Conservation (phyloP, 805 yeast genomes). For the Starmerella powellii region DNA sequence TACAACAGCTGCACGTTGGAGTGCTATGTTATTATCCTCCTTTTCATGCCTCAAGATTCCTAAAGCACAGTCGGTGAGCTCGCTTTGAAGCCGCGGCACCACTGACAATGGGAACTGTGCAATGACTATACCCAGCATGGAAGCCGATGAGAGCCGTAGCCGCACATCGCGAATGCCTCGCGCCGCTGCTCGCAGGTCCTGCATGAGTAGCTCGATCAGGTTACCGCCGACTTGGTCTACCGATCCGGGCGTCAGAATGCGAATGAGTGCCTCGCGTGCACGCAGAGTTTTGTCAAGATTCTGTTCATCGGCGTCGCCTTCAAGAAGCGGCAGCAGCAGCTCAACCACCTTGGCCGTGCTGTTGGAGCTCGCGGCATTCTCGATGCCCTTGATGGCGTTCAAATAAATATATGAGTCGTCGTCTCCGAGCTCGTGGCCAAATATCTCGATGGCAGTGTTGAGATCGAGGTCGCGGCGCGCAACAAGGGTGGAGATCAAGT, state of each 20-base stretch:
- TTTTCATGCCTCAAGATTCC: constrained; percentile 60
- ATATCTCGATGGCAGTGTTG: constrained; percentile 48
- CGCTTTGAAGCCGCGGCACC: constrained; percentile 33
- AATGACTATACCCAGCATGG: constrained; percentile 64
- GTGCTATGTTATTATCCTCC: constrained; percentile 37
- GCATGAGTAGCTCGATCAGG: constrained; percentile 25
- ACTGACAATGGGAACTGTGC: constrained; percentile 48
- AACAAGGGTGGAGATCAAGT: constrained; percentile 45
- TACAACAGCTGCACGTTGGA: constrained; percentile 67
- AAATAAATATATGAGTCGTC: constrained; percentile 79
- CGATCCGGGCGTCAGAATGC: constrained; percentile 37
- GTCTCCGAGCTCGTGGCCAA: constrained; percentile 54
- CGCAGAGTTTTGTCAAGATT: constrained; percentile 57
- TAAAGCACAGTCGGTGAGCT: constrained; percentile 60
- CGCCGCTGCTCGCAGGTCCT: constrained; percentile 12
- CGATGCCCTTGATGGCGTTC: constrained; percentile 71
- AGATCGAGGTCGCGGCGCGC: constrained; percentile 35
- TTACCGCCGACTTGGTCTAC: constrained; percentile 27
- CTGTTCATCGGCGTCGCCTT: constrained; percentile 8
- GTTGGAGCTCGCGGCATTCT: constrained; percentile 26
- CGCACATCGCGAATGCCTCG: constrained; percentile 37
- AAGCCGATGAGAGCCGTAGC: constrained; percentile 75
- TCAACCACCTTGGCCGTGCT: constrained; percentile 6
- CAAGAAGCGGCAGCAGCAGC: constrained; percentile 1
- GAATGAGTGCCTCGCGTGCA: constrained; percentile 67